Conservation (phyloP, 169 alveolate genomes). For the Plasmodium inui region DNA sequence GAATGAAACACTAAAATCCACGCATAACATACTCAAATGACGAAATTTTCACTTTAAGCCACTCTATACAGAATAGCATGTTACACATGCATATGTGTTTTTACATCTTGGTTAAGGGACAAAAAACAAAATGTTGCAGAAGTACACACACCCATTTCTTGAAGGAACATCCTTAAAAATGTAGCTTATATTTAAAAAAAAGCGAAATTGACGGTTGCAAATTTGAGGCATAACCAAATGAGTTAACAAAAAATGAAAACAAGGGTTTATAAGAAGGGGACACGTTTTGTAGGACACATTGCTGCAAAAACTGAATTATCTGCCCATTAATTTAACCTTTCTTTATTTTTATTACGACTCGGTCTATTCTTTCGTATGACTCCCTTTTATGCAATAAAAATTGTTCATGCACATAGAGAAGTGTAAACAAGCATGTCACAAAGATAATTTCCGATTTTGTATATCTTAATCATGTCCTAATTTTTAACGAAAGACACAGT, state of each 20-base stretch:
- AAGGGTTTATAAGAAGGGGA: not conserved
- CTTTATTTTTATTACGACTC: not conserved
- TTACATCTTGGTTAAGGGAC: not conserved
- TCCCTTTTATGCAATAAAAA: not conserved
- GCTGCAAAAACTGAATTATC: not conserved
- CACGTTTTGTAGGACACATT: not conserved
- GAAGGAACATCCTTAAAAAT: not conserved
- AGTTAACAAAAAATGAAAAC: not conserved
- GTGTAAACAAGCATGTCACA: not conserved
- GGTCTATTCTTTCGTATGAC: not conserved
- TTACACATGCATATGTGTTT: not conserved
- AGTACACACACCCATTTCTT: not conserved
- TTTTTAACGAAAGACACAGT: not conserved
- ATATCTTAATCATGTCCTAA: not conserved
- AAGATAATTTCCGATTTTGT: not conserved
- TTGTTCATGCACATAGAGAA: not conserved
- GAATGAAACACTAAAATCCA: not conserved
- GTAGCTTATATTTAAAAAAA: not conserved
- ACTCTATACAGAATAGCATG: not conserved
- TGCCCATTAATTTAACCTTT: not conserved
- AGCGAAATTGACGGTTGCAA: not conserved
- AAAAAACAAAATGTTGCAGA: not conserved
- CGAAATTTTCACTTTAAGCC: constrained; percentile 1
- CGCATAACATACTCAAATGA: not conserved
- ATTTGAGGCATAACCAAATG: not conserved